Evolutionary conservation across 768 basidiomycete genomes (phyloP).

Genomic region (Trametopsis cervina): DNA sequence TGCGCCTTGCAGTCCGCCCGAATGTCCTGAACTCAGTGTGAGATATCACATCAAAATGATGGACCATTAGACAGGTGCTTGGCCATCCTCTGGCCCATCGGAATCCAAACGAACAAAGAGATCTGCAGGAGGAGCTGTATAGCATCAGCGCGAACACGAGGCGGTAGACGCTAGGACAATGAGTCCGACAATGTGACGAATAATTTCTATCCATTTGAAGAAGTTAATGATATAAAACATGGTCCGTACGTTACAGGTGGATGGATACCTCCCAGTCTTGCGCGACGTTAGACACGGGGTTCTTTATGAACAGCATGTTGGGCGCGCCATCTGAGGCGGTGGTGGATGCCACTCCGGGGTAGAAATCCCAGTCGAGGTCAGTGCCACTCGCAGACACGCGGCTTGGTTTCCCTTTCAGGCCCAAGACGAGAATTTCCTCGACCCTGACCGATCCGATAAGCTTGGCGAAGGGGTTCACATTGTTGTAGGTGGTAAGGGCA

Average conservation of each 20-base stretch:
- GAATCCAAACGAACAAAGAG: too few relatives aligned
- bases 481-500: conserved; percentile 41
- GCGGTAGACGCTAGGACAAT: too few relatives aligned
- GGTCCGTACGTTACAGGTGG: conserved; percentile 1
- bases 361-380: conserved; percentile 65
- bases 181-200: too few relatives aligned
- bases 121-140: too few relatives aligned
- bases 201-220: too few relatives aligned
- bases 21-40: too few relatives aligned
- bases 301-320: conserved; percentile 68
- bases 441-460: conserved; percentile 65
- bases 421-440: conserved; percentile 77
- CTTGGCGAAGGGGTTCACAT: conserved; percentile 62
- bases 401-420: conserved; percentile 55
- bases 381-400: conserved; percentile 46
- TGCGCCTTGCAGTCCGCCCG: too few relatives aligned
- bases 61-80: too few relatives aligned
- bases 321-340: conserved; percentile 59
- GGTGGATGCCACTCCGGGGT: conserved; percentile 45
- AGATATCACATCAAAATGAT: too few relatives aligned
- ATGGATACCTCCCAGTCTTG: conserved; percentile 59
- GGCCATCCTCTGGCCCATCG: too few relatives aligned
- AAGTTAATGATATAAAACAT: neutral
- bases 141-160: too few relatives aligned
- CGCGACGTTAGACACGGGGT: conserved; percentile 53